Conservation (phyloP, 2,329 filamentous ascomycete genomes). For the Aureobasidium sp. region DNA sequence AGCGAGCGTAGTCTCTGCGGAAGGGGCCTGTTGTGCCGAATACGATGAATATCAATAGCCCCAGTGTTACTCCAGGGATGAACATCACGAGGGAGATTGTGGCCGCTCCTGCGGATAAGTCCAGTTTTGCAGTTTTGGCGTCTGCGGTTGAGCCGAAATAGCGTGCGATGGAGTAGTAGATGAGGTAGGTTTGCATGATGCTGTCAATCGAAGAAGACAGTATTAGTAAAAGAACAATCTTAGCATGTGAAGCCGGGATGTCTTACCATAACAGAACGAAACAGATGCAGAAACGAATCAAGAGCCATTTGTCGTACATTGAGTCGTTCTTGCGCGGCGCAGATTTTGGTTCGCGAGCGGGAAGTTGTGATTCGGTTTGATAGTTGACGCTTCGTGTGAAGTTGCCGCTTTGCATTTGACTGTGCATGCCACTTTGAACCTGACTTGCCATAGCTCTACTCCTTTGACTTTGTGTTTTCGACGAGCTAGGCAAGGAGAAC, state of each 20-base stretch:
- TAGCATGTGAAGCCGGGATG: background rate
- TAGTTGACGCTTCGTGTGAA: background rate
- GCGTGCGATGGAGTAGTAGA: conserved; percentile 14
- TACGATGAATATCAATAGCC: conserved; percentile 8
- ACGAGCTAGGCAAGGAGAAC: conserved; percentile 8
- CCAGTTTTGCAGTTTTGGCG: conserved; percentile 8
- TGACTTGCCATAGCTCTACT: background rate
- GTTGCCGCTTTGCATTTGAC: background rate
- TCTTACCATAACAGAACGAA: conserved; percentile 18
- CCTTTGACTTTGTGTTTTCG: background rate
- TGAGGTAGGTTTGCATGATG: conserved; percentile 18
- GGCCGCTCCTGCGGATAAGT: conserved; percentile 15
- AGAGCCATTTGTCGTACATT: conserved; percentile 18
- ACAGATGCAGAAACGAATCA: conserved; percentile 19
- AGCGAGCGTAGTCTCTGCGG: conserved; percentile 14
- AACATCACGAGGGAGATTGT: conserved; percentile 15
- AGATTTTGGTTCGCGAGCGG: background rate
- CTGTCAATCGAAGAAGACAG: background rate
- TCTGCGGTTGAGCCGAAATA: conserved; percentile 5
- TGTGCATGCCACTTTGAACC: background rate
- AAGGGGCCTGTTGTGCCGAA: conserved; percentile 14
- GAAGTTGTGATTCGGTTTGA: background rate
- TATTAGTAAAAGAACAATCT: background rate
- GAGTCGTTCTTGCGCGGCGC: background rate
- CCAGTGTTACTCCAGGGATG: conserved; percentile 8